Evolutionary conservation across 2,329 filamentous ascomycete genomes (phyloP).

Genomic region (Ceratocystis diversiconidia): DNA sequence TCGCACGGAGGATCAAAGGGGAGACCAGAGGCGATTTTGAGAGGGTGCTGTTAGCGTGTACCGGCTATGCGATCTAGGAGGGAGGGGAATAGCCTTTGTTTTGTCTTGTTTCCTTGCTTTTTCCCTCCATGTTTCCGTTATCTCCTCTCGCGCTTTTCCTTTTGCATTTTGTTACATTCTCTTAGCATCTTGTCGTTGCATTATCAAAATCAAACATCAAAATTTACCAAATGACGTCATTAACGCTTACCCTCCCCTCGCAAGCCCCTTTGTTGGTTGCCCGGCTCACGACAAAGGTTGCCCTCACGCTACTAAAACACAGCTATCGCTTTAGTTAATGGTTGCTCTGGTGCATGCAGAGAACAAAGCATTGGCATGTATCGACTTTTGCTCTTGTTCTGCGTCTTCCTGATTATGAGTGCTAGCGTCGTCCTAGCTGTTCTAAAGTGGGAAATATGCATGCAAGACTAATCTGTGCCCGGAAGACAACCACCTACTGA

Average conservation of each 20-base stretch:
- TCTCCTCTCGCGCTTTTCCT: not conserved
- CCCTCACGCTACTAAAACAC: not conserved
- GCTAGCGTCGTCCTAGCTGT: not conserved
- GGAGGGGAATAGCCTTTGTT: not conserved
- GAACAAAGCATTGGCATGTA: not conserved
- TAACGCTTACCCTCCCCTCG: not conserved
- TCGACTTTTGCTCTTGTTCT: not conserved
- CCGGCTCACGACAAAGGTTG: not conserved
- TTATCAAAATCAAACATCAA: no score
- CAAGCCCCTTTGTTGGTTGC: not conserved
- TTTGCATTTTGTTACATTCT: no score
- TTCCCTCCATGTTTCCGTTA: not conserved
- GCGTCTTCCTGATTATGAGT: not conserved
- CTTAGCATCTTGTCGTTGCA: no score
- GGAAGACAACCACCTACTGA: no score
- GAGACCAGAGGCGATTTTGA: conserved; percentile 82
- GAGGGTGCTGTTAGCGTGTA: conserved; percentile 57
- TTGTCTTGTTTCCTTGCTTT: not conserved
- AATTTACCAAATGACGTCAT: not conserved
- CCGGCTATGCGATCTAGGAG: conserved; percentile 30
- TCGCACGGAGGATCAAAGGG: conserved; percentile 56
- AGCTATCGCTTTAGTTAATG: not conserved
- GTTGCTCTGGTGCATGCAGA: not conserved
- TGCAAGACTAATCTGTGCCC: no score
- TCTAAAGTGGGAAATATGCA: no score